Conservation (phyloP, 257 asterid species). For the Solanum phureja region DNA sequence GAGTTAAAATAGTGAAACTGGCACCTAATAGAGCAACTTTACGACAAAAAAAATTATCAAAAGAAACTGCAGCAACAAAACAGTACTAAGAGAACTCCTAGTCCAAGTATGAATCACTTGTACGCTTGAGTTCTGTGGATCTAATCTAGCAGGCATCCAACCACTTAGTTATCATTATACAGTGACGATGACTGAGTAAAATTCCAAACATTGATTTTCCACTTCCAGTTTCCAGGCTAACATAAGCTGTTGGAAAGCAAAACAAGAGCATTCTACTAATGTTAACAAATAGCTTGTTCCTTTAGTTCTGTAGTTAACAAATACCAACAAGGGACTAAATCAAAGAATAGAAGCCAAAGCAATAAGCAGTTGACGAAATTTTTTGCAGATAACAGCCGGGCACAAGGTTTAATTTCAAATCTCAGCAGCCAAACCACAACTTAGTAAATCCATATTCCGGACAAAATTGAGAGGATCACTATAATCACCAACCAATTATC, state of each 20-base stretch:
- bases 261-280: neutral
- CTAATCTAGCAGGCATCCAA: neutral
- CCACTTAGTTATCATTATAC: neutral
- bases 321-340: neutral
- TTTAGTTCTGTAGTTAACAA: neutral
- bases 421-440: neutral
- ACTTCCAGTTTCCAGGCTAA: neutral
- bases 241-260: neutral
- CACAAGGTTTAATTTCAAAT: neutral
- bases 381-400: neutral
- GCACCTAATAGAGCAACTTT: neutral
- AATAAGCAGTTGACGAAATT: neutral
- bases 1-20: neutral
- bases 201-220: neutral
- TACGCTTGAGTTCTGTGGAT: neutral
- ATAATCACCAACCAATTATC: conserved; percentile 3
- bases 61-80: neutral
- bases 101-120: neutral
- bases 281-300: neutral
- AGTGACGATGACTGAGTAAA: neutral
- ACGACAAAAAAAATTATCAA: neutral
- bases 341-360: neutral
- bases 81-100: neutral
- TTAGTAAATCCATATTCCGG: neutral
- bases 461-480: neutral